Percentiles rank a stretch among this genome's conserved stretches.
Conservation (phyloP, 2,329 filamentous ascomycete genomes). For the Trichophyton equinum region DNA sequence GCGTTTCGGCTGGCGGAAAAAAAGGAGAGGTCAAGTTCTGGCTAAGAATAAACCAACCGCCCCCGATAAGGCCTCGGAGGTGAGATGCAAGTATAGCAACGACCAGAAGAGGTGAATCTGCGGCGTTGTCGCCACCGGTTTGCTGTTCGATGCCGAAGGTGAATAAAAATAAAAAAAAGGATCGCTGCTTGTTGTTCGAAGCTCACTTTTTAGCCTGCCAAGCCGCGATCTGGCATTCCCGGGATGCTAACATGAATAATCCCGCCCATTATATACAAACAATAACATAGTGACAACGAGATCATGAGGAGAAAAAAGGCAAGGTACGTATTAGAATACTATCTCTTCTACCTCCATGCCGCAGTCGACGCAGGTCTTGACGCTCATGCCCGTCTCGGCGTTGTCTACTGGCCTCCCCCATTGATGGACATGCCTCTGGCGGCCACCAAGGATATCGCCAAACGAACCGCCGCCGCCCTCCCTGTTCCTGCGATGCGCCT, state of each 20-base stretch:
- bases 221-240: constrained; percentile 2
- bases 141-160: not conserved
- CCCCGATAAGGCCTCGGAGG: not conserved
- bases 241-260: not conserved
- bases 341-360: constrained; percentile 57
- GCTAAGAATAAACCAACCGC: not conserved
- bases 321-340: constrained; percentile 34
- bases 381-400: constrained; percentile 43
- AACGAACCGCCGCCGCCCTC: constrained; percentile 48
- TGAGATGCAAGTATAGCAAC: not conserved
- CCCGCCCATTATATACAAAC: too few relatives aligned
- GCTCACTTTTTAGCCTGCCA: constrained; percentile 4
- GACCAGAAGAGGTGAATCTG: not conserved
- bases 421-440: constrained; percentile 73
- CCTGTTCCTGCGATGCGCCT: constrained; percentile 67
- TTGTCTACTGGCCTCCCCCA: constrained; percentile 54
- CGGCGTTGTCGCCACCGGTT: not conserved
- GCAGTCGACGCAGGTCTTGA: constrained; percentile 60
- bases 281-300: not conserved
- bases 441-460: constrained; percentile 59
- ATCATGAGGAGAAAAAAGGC: not conserved
- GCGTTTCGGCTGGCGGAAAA: not conserved
- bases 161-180: not conserved
- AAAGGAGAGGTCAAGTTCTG: not conserved
- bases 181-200: constrained; percentile 5